phyloP scores from a whole-genome alignment of 1,284 basidiomycete species.

The Peniophora sp. region DNA sequence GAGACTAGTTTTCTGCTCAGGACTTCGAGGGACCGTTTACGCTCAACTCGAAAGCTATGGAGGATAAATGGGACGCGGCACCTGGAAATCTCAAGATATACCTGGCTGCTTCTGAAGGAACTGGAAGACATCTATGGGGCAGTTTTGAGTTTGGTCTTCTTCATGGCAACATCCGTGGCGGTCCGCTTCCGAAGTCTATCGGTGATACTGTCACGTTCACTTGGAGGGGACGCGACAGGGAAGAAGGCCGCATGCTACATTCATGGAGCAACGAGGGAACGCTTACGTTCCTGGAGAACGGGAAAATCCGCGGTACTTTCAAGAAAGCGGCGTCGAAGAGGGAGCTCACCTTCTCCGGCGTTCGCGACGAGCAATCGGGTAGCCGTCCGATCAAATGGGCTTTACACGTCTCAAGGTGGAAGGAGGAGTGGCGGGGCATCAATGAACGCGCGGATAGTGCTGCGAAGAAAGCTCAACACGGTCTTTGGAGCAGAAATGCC shows the following conservation, averaged over 20 bases:
- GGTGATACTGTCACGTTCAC: neutral
- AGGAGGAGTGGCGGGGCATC: neutral
- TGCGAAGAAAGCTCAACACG: neutral
- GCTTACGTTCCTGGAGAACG: neutral
- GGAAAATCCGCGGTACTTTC: neutral
- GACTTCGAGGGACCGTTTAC: no score
- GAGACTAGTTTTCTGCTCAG: no score
- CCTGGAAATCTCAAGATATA: neutral
- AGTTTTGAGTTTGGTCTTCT: neutral
- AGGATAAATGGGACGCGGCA: neutral
- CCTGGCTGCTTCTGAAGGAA: neutral
- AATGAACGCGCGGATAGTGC: neutral
- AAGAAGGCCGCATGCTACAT: neutral
- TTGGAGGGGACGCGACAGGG: neutral
- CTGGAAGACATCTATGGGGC: neutral
- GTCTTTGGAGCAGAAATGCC: neutral
- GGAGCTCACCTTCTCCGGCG: no score
- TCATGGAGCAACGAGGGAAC: neutral
- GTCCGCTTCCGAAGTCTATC: neutral
- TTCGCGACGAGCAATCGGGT: no score
- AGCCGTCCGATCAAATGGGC: neutral
- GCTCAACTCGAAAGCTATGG: no score
- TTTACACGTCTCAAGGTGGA: neutral
- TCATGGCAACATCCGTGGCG: neutral
- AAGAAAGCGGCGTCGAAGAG: neutral